Conservation (phyloP, 176 grass and related monocot genomes). For the Avena insularis region DNA sequence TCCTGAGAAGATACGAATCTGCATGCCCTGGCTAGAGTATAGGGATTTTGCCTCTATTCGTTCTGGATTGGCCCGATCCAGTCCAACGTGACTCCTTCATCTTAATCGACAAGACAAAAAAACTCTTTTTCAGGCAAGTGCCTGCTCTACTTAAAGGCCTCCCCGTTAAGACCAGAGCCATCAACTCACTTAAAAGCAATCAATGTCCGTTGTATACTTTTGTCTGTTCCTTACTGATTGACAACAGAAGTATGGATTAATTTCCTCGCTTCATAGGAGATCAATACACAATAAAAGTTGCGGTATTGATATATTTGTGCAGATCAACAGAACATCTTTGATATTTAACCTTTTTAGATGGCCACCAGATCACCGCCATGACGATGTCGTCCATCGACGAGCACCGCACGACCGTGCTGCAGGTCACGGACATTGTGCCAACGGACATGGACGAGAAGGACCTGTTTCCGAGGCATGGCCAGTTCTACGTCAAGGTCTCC, state of each 20-base stretch:
- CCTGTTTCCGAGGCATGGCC: constrained; percentile 74
- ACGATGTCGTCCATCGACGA: constrained; percentile 66
- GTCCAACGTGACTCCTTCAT: not conserved
- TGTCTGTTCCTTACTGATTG: too few species aligned
- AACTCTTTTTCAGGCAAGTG: too few species aligned
- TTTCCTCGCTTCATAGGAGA: too few species aligned
- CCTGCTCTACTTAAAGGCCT: too few species aligned
- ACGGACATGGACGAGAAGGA: constrained; percentile 87
- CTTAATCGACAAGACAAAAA: not conserved
- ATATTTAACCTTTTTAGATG: too few species aligned
- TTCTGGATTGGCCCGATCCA: not conserved
- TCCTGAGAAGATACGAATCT: not conserved
- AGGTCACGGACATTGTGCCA: constrained; percentile 94
- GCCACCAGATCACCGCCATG: constrained; percentile 41
- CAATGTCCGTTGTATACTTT: too few species aligned
- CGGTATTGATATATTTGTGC: too few species aligned
- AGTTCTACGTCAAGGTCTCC: constrained; percentile 89
- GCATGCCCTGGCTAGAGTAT: not conserved
- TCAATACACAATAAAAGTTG: too few species aligned
- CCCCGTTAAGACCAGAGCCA: too few species aligned
- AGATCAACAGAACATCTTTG: too few species aligned
- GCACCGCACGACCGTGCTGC: constrained; percentile 72
- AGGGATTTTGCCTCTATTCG: not conserved
- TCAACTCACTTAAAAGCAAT: too few species aligned
- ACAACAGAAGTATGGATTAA: too few species aligned